Evolutionary conservation across 2,329 filamentous ascomycete genomes (phyloP), one percentile per base, ranked within the genome.

Genomic region (Exophiala sp.): DNA sequence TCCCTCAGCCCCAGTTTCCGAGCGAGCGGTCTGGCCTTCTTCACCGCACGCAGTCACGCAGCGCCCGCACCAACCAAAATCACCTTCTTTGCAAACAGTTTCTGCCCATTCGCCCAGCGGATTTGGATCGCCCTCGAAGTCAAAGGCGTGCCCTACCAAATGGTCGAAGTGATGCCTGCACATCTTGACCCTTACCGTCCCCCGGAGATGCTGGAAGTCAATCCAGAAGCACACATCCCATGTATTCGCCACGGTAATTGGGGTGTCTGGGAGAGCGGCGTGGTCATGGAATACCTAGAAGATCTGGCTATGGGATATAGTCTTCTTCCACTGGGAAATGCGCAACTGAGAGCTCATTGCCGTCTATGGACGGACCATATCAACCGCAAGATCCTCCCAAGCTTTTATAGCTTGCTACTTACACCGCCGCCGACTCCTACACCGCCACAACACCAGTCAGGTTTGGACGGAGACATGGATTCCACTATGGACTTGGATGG

Each of bases 121-220:
- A 85, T 93, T 21, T 95, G 88, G 88, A 93, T 95, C 57, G 85
- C 88, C 1, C 75, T 95, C 29, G 88, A 95, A 66, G 74, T 82
- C 60, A 93, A 93, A 65, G 77, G 80, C 14, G 75, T 93, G 7
- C 72, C 79, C 30, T 95, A 95, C 64, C 86, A 94, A 64, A 95
- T 94, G 67, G 83, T 88, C 60, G 88, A 95, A 67, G 82, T 88
- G 2, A 43, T 56, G 43, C 58, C 58, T 9, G 37, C 53, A 18
- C 47, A 57, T 22, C 30, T 57, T 39, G 85, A 94, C 62, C 85
- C 87, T 6, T 89, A 87, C 64, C 80, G 82, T 59, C 85, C 86
- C 55, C 85, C 83, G 1, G 76, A 82, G 7, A 71, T 91, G 23
- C 74, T 89, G 19, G 85, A 88, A 57, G 80, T 88, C 43, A 91